Percentiles rank a stretch among this genome's conserved stretches.
These are phyloP conservation scores for Verticillium isaacii DNA, from an alignment of 2,329 filamentous ascomycete genomes.

Conservation along the genomic window DNA sequence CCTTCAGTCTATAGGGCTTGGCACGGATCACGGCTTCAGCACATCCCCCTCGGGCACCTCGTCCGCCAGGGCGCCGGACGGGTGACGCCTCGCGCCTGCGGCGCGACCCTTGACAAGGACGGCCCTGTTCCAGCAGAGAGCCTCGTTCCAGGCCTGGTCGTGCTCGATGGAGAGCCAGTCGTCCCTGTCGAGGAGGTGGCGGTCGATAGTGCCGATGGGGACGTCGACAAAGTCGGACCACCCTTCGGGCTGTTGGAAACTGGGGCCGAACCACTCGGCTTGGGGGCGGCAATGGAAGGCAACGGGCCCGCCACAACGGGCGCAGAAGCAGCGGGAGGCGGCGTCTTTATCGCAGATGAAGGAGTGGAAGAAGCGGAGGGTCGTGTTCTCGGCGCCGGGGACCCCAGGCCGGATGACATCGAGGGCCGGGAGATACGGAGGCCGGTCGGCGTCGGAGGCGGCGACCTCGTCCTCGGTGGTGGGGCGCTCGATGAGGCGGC, in stretches of 20 bases:
- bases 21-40: not conserved
- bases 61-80: not conserved
- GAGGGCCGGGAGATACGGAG: conserved; percentile 2
- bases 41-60: not conserved
- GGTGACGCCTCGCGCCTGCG: not conserved
- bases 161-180: conserved; percentile 1
- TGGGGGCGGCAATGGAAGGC: not conserved
- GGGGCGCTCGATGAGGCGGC: conserved; percentile 2
- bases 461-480: not conserved
- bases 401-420: conserved; percentile 13
- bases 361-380: conserved; percentile 20
- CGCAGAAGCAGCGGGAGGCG: conserved; percentile 19
- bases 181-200: not conserved
- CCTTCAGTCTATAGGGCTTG: not conserved
- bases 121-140: not conserved
- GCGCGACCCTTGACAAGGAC: not conserved
- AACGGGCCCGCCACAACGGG: conserved; percentile 15
- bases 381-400: conserved; percentile 9
- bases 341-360: conserved; percentile 6
- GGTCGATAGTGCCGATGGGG: not conserved
- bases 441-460: conserved; percentile 1
- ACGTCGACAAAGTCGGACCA: conserved; percentile 1
- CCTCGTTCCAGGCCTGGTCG: conserved; percentile 1
- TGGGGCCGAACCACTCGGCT: conserved; percentile 1
- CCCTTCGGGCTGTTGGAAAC: conserved; percentile 1